Conservation (phyloP, 192 early-diverging fungal species). For the Cetraspora pellucida region DNA sequence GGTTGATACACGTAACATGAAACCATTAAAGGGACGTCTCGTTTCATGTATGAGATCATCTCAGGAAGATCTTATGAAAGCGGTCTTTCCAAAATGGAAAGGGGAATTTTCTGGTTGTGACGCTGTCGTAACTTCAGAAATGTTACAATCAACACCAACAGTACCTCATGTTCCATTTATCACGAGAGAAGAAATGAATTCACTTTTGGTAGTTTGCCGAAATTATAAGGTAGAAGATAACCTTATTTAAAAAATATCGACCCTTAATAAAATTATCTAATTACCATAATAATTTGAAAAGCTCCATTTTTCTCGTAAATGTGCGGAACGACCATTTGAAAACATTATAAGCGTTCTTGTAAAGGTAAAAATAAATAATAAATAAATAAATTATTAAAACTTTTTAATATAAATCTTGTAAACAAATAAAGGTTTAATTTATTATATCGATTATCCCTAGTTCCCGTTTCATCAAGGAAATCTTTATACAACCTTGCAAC, state of each 20-base stretch:
- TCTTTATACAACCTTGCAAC: slow-evolving; percentile 61
- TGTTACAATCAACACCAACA: neutral
- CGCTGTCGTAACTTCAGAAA: slow-evolving; percentile 43
- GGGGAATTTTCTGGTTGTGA: slow-evolving; percentile 51
- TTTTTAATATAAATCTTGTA: neutral
- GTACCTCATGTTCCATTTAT: slow-evolving; percentile 46
- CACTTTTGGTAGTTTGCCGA: slow-evolving; percentile 66
- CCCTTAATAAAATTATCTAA: neutral
- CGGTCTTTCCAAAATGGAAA: slow-evolving; percentile 63
- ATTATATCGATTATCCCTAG: slow-evolving; percentile 63
- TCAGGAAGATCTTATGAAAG: slow-evolving; percentile 59
- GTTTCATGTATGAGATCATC: slow-evolving; percentile 53
- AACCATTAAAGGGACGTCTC: slow-evolving; percentile 63
- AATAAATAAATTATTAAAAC: neutral
- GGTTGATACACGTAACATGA: slow-evolving; percentile 56
- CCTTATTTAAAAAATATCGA: neutral
- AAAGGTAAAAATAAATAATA: neutral
- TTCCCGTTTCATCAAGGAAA: slow-evolving; percentile 74
- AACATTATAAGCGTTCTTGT: slow-evolving; percentile 50
- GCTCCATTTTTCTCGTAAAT: slow-evolving; percentile 75
- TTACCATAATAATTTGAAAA: slow-evolving; percentile 23
- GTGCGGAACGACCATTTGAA: slow-evolving; percentile 75
- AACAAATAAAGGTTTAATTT: neutral
- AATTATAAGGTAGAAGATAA: slow-evolving; percentile 65
- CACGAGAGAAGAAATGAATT: slow-evolving; percentile 73